Evolutionary conservation across 192 early-diverging fungal genomes (phyloP).

Genomic region (Coemansia sp.): DNA sequence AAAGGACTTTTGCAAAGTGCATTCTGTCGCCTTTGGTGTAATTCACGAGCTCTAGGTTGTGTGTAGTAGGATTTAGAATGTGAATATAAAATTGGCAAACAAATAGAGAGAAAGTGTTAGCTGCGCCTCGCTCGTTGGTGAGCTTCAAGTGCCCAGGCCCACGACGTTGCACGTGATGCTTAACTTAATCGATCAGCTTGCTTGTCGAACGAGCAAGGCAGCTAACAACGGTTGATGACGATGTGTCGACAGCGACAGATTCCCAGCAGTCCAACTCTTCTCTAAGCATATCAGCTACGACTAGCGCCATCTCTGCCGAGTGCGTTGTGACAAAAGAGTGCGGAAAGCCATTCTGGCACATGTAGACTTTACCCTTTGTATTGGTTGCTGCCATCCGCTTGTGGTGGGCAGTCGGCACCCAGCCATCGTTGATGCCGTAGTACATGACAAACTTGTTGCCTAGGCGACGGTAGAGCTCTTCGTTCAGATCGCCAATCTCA

Average conservation of each 20-base stretch:
- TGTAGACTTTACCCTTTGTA: conserved; percentile 61
- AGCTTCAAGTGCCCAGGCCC: neutral
- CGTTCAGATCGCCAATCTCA: conserved; percentile 65
- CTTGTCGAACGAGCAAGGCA: neutral
- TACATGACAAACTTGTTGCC: conserved; percentile 74
- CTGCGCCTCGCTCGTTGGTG: neutral
- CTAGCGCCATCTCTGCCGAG: conserved; percentile 35
- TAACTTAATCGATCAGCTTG: neutral
- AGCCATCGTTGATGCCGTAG: conserved; percentile 73
- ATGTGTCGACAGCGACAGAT: neutral
- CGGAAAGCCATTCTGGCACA: conserved; percentile 73
- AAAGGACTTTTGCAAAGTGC: conserved; percentile 19
- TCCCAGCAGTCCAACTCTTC: conserved; percentile 28
- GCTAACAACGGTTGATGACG: neutral
- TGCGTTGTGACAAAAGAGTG: conserved; percentile 76
- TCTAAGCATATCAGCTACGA: conserved; percentile 32
- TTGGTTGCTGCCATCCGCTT: conserved; percentile 67
- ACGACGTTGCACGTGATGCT: neutral
- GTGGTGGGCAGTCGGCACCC: conserved; percentile 74
- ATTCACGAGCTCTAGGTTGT: neutral
- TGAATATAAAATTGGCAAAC: neutral
- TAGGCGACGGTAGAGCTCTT: conserved; percentile 60
- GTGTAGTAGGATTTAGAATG: no score
- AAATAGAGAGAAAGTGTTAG: neutral
- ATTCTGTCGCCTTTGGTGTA: conserved; percentile 8